Evolutionary conservation across 768 basidiomycete genomes (phyloP).

Genomic region (Trametes villosa): DNA sequence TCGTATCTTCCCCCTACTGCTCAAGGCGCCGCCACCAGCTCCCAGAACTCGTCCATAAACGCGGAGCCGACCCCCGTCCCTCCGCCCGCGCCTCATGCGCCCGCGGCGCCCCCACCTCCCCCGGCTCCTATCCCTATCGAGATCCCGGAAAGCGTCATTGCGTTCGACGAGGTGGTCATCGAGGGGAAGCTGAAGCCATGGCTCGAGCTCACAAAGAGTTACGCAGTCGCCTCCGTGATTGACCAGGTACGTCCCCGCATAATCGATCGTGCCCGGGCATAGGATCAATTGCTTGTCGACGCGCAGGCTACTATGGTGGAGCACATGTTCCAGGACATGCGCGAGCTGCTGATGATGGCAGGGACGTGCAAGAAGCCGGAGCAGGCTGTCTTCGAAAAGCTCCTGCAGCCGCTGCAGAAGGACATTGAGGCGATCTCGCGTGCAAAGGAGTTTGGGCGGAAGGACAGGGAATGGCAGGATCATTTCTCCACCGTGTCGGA

Average conservation of each 20-base stretch:
- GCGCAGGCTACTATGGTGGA: conserved; percentile 76
- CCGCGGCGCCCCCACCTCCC: conserved; percentile 43
- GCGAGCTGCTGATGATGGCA: conserved; percentile 67
- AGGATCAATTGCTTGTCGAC: too few species aligned
- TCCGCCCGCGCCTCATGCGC: conserved; percentile 39
- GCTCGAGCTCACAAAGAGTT: conserved; percentile 66
- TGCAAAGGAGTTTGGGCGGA: conserved; percentile 79
- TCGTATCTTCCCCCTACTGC: conserved; percentile 29
- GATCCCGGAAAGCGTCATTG: conserved; percentile 63
- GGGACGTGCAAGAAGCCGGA: conserved; percentile 82
- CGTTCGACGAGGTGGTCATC: conserved; percentile 76
- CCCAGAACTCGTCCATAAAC: conserved; percentile 23
- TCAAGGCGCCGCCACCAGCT: conserved; percentile 20
- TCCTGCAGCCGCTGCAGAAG: conserved; percentile 71
- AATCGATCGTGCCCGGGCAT: neutral
- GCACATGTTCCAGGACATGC: conserved; percentile 67
- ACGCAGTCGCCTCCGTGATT: conserved; percentile 70
- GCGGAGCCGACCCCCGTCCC: conserved; percentile 30
- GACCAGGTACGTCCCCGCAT: conserved; percentile 66
- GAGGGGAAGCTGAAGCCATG: conserved; percentile 77
- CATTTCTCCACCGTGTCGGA: conserved; percentile 85
- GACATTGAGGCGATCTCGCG: conserved; percentile 78
- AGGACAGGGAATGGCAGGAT: conserved; percentile 80
- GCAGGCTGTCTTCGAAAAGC: conserved; percentile 53
- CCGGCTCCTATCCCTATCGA: conserved; percentile 41